Percentiles rank a stretch among this genome's conserved stretches.
Conservation (phyloP, 2,329 filamentous ascomycete genomes). For the Cladosporium cucumerinum region DNA sequence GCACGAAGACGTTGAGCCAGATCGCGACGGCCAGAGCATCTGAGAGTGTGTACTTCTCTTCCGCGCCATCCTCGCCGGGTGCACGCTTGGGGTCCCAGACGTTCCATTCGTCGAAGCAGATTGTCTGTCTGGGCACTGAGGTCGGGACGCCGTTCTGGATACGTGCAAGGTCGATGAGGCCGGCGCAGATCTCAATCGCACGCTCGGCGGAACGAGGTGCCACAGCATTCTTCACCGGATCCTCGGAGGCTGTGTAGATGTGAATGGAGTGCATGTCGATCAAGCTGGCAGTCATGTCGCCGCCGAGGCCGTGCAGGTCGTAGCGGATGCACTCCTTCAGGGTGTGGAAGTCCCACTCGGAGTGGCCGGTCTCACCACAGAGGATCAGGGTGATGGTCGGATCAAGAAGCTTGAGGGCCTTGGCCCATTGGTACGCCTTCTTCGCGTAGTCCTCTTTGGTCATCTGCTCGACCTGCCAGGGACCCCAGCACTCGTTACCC, state of each 20-base stretch:
- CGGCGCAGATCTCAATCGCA: slow-evolving; percentile 66
- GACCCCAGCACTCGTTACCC: slow-evolving; percentile 70
- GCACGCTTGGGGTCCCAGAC: slow-evolving; percentile 74
- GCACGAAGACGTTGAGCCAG: slow-evolving; percentile 73
- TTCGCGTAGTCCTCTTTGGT: slow-evolving; percentile 68
- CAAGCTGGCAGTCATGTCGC: slow-evolving; percentile 46
- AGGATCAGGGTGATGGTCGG: slow-evolving; percentile 67
- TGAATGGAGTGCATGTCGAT: slow-evolving; percentile 82
- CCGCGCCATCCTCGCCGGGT: slow-evolving; percentile 67
- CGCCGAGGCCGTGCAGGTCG: slow-evolving; percentile 49
- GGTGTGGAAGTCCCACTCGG: slow-evolving; percentile 70
- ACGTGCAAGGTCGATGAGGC: slow-evolving; percentile 68
- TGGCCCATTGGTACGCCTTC: slow-evolving; percentile 68
- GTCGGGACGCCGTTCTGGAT: slow-evolving; percentile 64
- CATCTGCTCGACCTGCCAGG: slow-evolving; percentile 62
- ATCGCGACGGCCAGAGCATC: slow-evolving; percentile 72
- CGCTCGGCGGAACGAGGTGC: slow-evolving; percentile 69
- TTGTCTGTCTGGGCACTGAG: slow-evolving; percentile 60
- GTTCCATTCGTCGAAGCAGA: slow-evolving; percentile 85
- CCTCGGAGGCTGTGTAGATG: slow-evolving; percentile 64
- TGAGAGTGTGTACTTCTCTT: slow-evolving; percentile 71
- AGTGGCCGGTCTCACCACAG: slow-evolving; percentile 68
- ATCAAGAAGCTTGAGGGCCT: slow-evolving; percentile 68
- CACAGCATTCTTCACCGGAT: slow-evolving; percentile 53
- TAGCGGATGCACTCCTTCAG: slow-evolving; percentile 64